Evolutionary conservation across 2,329 filamentous ascomycete genomes (phyloP).

Genomic region (Podosphaera fusca): DNA sequence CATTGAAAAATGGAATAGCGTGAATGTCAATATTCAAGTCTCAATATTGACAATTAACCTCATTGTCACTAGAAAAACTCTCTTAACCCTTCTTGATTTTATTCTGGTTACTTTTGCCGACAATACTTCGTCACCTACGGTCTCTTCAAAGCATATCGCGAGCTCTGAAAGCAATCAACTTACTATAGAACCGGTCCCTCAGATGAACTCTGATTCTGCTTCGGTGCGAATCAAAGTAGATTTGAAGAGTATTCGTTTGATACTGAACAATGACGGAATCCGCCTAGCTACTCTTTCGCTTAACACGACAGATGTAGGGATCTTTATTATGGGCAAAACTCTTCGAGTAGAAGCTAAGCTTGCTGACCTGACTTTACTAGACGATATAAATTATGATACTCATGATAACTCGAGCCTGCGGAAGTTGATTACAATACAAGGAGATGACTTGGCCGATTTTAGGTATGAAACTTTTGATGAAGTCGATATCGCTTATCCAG

Average conservation of each 20-base stretch:
- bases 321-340: conserved; percentile 65
- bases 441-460: conserved; percentile 88
- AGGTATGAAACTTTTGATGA: conserved; percentile 89
- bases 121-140: conserved; percentile 24
- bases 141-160: conserved; percentile 12
- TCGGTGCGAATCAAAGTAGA: conserved; percentile 80
- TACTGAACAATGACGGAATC: conserved; percentile 94
- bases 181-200: not conserved
- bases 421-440: conserved; percentile 80
- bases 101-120: conserved; percentile 76
- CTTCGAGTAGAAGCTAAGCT: conserved; percentile 75
- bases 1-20: conserved; percentile 70
- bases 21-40: conserved; percentile 81
- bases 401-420: conserved; percentile 59
- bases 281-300: conserved; percentile 79
- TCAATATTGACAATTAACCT: conserved; percentile 89
- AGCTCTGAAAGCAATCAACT: conserved; percentile 19
- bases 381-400: conserved; percentile 84
- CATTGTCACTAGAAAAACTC: conserved; percentile 76
- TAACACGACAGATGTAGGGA: conserved; percentile 73
- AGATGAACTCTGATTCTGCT: conserved; percentile 7
- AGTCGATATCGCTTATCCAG: conserved; percentile 51
- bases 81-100: conserved; percentile 84
- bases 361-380: conserved; percentile 69
- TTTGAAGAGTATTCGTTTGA: conserved; percentile 76